phyloP scores from a whole-genome alignment of 1,284 basidiomycete species.

The Sanguinoderma infundibulare region DNA sequence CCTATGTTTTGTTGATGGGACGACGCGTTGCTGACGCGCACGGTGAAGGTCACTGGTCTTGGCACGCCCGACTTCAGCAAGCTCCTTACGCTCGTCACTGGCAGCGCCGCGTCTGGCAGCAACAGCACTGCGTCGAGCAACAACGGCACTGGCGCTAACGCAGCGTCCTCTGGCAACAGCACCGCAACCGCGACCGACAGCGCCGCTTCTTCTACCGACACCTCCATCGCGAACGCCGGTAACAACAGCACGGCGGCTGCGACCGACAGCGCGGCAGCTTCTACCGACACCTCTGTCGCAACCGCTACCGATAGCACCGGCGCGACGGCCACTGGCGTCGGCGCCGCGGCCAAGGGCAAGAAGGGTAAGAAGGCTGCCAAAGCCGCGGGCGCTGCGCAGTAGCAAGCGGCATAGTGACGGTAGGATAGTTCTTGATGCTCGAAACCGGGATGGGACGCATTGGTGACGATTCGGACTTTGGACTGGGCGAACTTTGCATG shows the following conservation, averaged over 20 bases:
- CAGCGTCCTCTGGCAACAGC: slow-evolving; percentile 3
- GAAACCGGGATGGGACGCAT: background rate
- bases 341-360: slow-evolving; percentile 1
- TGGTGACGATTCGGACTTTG: slow-evolving; percentile 1
- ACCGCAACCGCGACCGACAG: slow-evolving; percentile 2
- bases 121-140: slow-evolving; percentile 5
- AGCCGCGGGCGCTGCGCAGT: no score
- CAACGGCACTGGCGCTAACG: background rate
- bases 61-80: slow-evolving; percentile 66
- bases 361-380: slow-evolving; percentile 8
- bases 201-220: background rate
- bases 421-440: no score
- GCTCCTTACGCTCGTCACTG: slow-evolving; percentile 39
- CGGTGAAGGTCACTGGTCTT: slow-evolving; percentile 57
- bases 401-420: no score
- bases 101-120: slow-evolving; percentile 6
- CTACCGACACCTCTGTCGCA: background rate
- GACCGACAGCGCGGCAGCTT: slow-evolving; percentile 4
- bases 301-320: background rate
- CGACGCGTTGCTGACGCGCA: background rate
- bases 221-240: background rate
- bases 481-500: slow-evolving; percentile 5
- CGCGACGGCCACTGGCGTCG: slow-evolving; percentile 1
- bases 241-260: background rate
- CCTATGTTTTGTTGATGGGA: background rate